Evolutionary conservation across 2,329 filamentous ascomycete genomes (phyloP).

Genomic region (Aspergillus hortae): DNA sequence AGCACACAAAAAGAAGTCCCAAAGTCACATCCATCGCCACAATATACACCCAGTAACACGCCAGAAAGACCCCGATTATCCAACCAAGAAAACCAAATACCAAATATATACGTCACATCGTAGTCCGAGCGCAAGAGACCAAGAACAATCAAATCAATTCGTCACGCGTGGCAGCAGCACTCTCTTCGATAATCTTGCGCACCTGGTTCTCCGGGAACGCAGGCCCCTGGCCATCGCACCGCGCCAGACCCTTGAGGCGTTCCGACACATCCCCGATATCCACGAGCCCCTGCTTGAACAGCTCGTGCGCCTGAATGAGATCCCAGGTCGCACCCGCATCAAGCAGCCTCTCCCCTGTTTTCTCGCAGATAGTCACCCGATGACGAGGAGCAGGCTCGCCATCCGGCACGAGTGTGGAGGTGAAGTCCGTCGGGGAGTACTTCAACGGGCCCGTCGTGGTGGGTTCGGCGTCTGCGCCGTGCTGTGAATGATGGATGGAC

Average conservation of each 20-base stretch:
- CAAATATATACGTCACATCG: not conserved
- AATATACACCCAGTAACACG: not conserved
- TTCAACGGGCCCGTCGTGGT: slow-evolving; percentile 64
- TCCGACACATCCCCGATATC: slow-evolving; percentile 81
- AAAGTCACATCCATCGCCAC: not conserved
- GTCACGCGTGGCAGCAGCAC: slow-evolving; percentile 72
- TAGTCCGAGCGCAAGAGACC: not conserved
- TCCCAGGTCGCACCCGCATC: slow-evolving; percentile 84
- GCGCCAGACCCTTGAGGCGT: slow-evolving; percentile 67
- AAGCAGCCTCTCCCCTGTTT: slow-evolving; percentile 64
- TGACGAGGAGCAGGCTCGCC: slow-evolving; percentile 53
- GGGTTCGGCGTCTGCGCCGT: slow-evolving; percentile 39
- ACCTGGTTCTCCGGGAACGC: slow-evolving; percentile 80
- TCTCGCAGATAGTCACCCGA: slow-evolving; percentile 63
- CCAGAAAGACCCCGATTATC: not conserved
- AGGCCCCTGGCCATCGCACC: slow-evolving; percentile 82
- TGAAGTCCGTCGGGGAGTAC: slow-evolving; percentile 71
- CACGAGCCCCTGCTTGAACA: slow-evolving; percentile 72
- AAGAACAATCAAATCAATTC: slow-evolving; percentile 59
- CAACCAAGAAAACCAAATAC: not conserved
- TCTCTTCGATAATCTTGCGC: slow-evolving; percentile 70
- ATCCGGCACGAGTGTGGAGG: slow-evolving; percentile 58
- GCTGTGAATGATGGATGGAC: slow-evolving; percentile 29
- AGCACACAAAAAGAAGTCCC: not conserved
- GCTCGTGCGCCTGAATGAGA: slow-evolving; percentile 73